Base-by-base conservation (phyloP, 2,329 filamentous ascomycete genomes). In the Scedosporium apiospermum region DNA sequence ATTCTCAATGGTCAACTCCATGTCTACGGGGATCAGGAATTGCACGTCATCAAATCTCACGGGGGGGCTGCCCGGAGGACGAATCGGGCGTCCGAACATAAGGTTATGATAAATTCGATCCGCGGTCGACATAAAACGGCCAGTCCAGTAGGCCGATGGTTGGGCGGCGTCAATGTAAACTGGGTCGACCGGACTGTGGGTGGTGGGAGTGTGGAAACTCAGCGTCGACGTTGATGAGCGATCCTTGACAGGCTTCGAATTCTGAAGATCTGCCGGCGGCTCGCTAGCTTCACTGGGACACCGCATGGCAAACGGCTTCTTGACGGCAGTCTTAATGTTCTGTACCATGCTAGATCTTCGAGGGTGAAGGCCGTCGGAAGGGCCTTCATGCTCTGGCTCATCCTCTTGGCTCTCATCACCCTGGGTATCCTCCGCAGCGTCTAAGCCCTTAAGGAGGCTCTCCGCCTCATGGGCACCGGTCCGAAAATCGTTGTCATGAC, bases 141-240 rank as follows among this genome's bases (percentile, higher is more conserved):
- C 86, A 10, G 78, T 75, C 86, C 86, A 89, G 70, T 86, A 88
- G 2, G 76, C 71, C 1, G 78, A 77, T 5, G 77, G 72, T 67
- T 82, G 78, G 1, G 80, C 76, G 0, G 69, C 72, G 60, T 70
- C 69, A 14, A 85, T 71, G 2, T 72, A 69, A 1, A 67, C 67
- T 2, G 68, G 69, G 9, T 73, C 65, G 34, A 66, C 62, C 16
- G 58, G 12, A 12, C 30, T 46, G 9, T 14, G 10, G 4, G 41
- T 12, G 2, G 16, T 12, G 2, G 16, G 41, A 38, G n/a, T 23
- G 41, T 14, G 18, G 34, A 6, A 21, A n/a, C 10, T 30, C n/a
- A 42, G 6, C 12, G 30, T 9, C 18, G 34, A 27, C 9, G 57
- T 7, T 6, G 53, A 10, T n/a, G 53, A 9, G 6, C 23, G 30